These are phyloP conservation scores for Puccinia hordei DNA, from an alignment of 1,284 basidiomycete genomes.

Conservation along the genomic window DNA sequence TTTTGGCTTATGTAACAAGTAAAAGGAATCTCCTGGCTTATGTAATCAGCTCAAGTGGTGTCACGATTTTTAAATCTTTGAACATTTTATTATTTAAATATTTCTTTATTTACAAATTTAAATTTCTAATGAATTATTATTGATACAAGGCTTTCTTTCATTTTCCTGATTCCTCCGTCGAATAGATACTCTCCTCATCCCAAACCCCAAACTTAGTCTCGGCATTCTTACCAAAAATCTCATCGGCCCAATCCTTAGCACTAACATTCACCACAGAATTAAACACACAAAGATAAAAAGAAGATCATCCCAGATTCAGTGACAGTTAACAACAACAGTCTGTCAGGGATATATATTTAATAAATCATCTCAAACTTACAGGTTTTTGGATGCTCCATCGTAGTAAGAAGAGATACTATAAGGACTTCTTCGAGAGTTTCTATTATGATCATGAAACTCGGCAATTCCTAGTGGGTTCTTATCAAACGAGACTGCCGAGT, in stretches of 20 bases:
- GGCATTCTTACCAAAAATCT: neutral
- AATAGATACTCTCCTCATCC: conserved; percentile 6
- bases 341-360: neutral
- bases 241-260: conserved; percentile 15
- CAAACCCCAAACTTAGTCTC: neutral
- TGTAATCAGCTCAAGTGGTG: too few relatives aligned
- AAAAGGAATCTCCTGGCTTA: too few relatives aligned
- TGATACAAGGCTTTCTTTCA: too few relatives aligned
- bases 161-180: neutral
- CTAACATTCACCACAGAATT: neutral
- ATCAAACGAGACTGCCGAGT: conserved; percentile 10
- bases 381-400: conserved; percentile 16
- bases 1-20: too few relatives aligned
- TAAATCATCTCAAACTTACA: neutral
- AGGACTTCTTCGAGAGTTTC: neutral
- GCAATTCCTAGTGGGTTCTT: neutral
- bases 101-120: too few relatives aligned
- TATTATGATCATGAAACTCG: neutral
- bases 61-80: too few relatives aligned
- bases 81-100: too few relatives aligned
- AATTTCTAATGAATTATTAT: too few relatives aligned
- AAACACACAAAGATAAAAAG: neutral
- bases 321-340: neutral
- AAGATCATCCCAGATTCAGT: too few relatives aligned
- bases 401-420: conserved; percentile 24